Percentiles rank a stretch among this genome's conserved stretches.
These are phyloP conservation scores for Remersonia thermophila DNA, from an alignment of 2,329 filamentous ascomycete species.

Conservation along the genomic window DNA sequence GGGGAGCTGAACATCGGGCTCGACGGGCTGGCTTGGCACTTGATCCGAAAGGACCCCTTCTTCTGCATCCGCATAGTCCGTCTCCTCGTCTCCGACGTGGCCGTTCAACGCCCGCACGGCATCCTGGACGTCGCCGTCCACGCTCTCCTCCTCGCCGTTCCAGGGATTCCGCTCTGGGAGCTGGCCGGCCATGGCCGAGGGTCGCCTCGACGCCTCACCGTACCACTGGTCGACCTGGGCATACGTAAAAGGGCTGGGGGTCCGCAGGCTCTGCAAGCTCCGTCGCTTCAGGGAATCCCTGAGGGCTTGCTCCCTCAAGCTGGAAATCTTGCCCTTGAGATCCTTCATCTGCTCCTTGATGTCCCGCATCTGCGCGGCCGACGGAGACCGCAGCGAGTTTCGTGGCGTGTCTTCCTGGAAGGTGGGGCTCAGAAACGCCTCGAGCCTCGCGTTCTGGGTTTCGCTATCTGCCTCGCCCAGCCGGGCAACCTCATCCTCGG, in stretches of 20 bases:
- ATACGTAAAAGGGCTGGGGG: conserved; percentile 68
- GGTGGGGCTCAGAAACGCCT: conserved; percentile 33
- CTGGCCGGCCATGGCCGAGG: conserved; percentile 7
- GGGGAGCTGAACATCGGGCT: conserved; percentile 5
- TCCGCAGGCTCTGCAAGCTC: conserved; percentile 63
- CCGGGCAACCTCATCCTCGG: conserved; percentile 36
- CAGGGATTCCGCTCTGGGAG: conserved; percentile 17
- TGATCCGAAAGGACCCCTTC: conserved; percentile 18
- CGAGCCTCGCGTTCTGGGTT: conserved; percentile 22
- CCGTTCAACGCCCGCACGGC: conserved; percentile 3
- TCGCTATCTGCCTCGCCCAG: conserved; percentile 11
- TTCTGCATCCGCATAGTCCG: conserved; percentile 19
- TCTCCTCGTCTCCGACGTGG: conserved; percentile 18
- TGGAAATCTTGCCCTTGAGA: conserved; percentile 74
- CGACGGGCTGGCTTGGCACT: conserved; percentile 3
- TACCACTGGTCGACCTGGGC: conserved; percentile 46
- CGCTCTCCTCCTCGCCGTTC: conserved; percentile 21
- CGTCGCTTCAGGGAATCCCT: conserved; percentile 67
- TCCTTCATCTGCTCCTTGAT: conserved; percentile 78
- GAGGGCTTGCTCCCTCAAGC: conserved; percentile 62
- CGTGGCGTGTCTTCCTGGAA: conserved; percentile 30
- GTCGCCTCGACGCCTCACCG: conserved; percentile 21
- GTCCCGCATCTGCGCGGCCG: conserved; percentile 58
- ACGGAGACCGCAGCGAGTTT: conserved; percentile 48
- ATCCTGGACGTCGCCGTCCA: conserved; percentile 17